A percentile compares a stretch with the other conserved stretches of the same genome.
Conservation (phyloP, 495 filamentous ascomycete species). For the Aspergillus indologenus region DNA sequence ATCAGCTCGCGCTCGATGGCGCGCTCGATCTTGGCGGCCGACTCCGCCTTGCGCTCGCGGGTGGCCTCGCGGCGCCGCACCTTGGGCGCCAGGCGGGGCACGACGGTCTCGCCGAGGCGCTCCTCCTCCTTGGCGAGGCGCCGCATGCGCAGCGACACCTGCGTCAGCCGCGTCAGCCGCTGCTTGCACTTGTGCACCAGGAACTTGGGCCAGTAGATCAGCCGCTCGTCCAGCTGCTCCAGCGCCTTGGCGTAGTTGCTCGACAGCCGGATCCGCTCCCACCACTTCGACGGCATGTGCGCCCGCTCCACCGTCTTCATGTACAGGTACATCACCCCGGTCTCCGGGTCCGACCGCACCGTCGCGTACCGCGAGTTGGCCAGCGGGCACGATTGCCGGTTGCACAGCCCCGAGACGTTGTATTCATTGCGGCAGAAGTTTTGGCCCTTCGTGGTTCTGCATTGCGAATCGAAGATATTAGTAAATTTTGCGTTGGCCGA, state of each 20-base stretch:
- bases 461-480: not conserved
- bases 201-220: slow-evolving; percentile 97
- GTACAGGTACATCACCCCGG: slow-evolving; percentile 88
- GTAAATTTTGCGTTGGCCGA: too few species aligned
- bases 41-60: slow-evolving; percentile 88
- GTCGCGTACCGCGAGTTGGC: slow-evolving; percentile 97
- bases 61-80: slow-evolving; percentile 83
- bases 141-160: slow-evolving; percentile 84
- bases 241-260: slow-evolving; percentile 87
- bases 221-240: slow-evolving; percentile 78
- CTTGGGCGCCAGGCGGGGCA: slow-evolving; percentile 91
- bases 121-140: slow-evolving; percentile 84
- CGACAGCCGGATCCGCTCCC: slow-evolving; percentile 90
- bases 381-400: slow-evolving; percentile 89
- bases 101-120: slow-evolving; percentile 81
- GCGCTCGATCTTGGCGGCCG: slow-evolving; percentile 91
- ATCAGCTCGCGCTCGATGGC: slow-evolving; percentile 96
- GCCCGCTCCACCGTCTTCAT: slow-evolving; percentile 93
- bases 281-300: slow-evolving; percentile 88
- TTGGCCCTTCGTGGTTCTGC: slow-evolving; percentile 81
- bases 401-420: slow-evolving; percentile 93
- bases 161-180: slow-evolving; percentile 86
- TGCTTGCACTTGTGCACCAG: slow-evolving; percentile 97
- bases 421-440: slow-evolving; percentile 97
- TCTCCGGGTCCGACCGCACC: slow-evolving; percentile 75